Evolutionary conservation across 2,329 filamentous ascomycete species (phyloP).

Genomic region (Microcera coccophila): DNA sequence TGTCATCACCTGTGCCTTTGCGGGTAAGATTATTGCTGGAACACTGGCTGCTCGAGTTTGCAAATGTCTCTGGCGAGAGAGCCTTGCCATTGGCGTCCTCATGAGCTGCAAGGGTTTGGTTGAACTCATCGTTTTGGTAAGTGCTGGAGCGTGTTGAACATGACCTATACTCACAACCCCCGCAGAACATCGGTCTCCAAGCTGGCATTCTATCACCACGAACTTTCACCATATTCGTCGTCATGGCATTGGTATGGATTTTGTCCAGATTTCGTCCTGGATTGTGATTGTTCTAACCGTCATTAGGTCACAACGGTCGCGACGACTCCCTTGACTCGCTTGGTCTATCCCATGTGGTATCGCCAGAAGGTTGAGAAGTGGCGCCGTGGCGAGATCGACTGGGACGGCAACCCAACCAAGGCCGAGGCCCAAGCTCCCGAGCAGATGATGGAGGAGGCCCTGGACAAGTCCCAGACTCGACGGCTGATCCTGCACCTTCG

Average conservation of each 20-base stretch:
- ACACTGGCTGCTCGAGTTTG: constrained; percentile 66
- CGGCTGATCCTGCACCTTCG: constrained; percentile 27
- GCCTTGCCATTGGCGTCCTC: constrained; percentile 77
- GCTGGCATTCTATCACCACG: constrained; percentile 74
- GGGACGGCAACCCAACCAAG: constrained; percentile 51
- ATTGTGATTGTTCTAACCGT: background rate
- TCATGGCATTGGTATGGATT: constrained; percentile 73
- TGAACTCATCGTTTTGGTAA: constrained; percentile 86
- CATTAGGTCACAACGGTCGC: constrained; percentile 68
- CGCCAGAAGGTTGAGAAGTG: constrained; percentile 49
- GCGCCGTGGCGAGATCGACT: constrained; percentile 86
- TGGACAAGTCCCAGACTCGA: constrained; percentile 25
- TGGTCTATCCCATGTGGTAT: constrained; percentile 67
- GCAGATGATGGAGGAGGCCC: constrained; percentile 24
- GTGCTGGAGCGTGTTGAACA: constrained; percentile 20
- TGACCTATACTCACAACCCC: constrained; percentile 1
- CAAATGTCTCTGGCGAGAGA: constrained; percentile 85
- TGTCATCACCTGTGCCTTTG: constrained; percentile 76
- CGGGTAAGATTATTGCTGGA: constrained; percentile 80
- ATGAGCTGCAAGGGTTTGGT: constrained; percentile 98
- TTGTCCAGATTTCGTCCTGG: too few species aligned
- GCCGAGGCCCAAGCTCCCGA: constrained; percentile 23
- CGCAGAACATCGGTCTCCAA: constrained; percentile 69
- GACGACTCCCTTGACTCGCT: constrained; percentile 71
- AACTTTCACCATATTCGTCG: constrained; percentile 90